Evolutionary conservation across 129 eudicot species (phyloP).

Genomic region (Flaveria ramosissima): DNA sequence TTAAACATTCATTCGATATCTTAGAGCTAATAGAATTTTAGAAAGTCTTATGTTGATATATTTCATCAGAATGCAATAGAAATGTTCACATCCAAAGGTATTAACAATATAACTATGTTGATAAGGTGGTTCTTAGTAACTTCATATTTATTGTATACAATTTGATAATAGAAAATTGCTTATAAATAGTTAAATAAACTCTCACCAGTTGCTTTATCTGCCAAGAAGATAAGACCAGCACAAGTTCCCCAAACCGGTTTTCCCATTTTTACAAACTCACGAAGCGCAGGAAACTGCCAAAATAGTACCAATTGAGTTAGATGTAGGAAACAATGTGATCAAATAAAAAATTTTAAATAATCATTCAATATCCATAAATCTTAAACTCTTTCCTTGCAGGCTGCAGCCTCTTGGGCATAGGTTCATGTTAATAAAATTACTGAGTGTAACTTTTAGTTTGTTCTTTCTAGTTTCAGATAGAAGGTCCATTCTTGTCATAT

Average conservation of each 20-base stretch:
- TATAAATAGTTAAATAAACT: background rate
- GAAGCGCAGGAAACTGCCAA: constrained; percentile 83
- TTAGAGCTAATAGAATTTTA: background rate
- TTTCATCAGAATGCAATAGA: background rate
- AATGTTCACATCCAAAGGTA: background rate
- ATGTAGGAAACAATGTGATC: background rate
- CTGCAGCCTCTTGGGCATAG: background rate
- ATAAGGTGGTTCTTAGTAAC: background rate
- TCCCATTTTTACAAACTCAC: constrained; percentile 94
- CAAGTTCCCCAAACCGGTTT: constrained; percentile 99
- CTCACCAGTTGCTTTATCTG: constrained; percentile 79
- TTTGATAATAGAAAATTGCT: background rate
- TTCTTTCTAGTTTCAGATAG: background rate
- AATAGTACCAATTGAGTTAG: constrained; percentile 15
- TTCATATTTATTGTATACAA: background rate
- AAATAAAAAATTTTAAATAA: background rate
- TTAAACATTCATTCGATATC: background rate
- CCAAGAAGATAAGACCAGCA: constrained; percentile 93
- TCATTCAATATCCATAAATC: background rate
- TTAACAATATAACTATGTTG: background rate
- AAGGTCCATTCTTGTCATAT: constrained; percentile 12
- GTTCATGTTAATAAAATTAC: background rate
- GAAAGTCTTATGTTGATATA: background rate
- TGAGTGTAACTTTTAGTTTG: background rate
- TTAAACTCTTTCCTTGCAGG: constrained; percentile 8